These are phyloP conservation scores for Candida sp. DNA, from an alignment of 1,139 yeast genomes.

Conservation along the genomic window DNA sequence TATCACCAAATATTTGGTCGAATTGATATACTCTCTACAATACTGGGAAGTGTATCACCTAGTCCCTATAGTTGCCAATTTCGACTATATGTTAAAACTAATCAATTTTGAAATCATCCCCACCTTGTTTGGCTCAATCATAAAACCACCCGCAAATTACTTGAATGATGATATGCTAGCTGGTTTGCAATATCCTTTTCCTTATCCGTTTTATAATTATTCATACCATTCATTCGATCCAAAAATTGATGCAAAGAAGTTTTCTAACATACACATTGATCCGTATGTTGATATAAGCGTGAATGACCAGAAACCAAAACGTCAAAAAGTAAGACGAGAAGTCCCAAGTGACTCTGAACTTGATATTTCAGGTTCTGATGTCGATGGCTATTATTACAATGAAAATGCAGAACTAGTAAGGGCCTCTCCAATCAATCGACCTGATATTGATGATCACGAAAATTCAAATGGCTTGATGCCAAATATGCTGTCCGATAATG, in stretches of 20 bases:
- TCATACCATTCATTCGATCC: constrained; percentile 40
- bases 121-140: constrained; percentile 38
- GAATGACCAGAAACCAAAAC: constrained; percentile 7
- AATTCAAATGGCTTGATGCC: background rate
- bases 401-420: background rate
- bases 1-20: constrained; percentile 37
- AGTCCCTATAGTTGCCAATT: constrained; percentile 28
- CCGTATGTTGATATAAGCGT: constrained; percentile 40
- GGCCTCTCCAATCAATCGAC: background rate
- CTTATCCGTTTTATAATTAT: constrained; percentile 46
- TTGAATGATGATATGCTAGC: constrained; percentile 33
- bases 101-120: constrained; percentile 33
- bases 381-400: constrained; percentile 1
- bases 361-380: constrained; percentile 2
- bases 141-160: constrained; percentile 40
- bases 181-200: constrained; percentile 46
- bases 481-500: background rate
- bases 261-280: constrained; percentile 21
- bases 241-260: constrained; percentile 23
- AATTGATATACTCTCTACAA: constrained; percentile 34
- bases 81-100: constrained; percentile 31
- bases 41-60: constrained; percentile 49
- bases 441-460: background rate
- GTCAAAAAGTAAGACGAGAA: background rate
- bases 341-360: constrained; percentile 2